Evolutionary conservation across 108 stramenopile species (phyloP).

Genomic region (Cyclotella cryptica): DNA sequence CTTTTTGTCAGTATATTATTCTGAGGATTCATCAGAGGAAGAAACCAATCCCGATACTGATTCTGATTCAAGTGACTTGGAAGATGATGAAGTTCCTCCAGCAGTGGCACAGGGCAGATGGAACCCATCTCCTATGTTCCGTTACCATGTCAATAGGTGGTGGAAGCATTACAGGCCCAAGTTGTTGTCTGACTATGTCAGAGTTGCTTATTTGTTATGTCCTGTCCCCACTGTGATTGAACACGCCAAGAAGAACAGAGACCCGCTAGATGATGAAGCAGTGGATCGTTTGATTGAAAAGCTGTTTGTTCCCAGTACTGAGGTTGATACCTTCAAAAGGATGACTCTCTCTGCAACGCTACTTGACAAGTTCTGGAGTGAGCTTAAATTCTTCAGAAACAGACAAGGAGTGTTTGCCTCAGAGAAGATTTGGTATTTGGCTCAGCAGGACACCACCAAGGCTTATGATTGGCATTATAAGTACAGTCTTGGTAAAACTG

Average conservation of each 20-base stretch:
- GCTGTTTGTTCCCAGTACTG: no score
- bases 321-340: neutral
- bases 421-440: constrained; percentile 17
- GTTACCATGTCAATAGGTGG: neutral
- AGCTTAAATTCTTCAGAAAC: neutral
- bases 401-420: neutral
- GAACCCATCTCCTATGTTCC: neutral
- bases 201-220: constrained; percentile 13
- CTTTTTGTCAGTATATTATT: no score
- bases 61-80: neutral
- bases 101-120: neutral
- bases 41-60: neutral
- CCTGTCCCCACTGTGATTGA: constrained; percentile 5
- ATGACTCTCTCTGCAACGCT: neutral
- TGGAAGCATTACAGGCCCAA: constrained; percentile 1
- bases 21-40: no score
- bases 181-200: constrained; percentile 4
- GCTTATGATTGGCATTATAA: constrained; percentile 1
- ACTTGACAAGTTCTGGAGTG: neutral
- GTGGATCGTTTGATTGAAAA: constrained; percentile 12
- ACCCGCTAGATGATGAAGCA: neutral
- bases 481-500: constrained; percentile 1
- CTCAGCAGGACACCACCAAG: neutral
- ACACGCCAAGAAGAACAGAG: neutral
- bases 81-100: neutral